Conservation (phyloP, 805 yeast genomes). For the Isabelozyma pseudorhagii region DNA sequence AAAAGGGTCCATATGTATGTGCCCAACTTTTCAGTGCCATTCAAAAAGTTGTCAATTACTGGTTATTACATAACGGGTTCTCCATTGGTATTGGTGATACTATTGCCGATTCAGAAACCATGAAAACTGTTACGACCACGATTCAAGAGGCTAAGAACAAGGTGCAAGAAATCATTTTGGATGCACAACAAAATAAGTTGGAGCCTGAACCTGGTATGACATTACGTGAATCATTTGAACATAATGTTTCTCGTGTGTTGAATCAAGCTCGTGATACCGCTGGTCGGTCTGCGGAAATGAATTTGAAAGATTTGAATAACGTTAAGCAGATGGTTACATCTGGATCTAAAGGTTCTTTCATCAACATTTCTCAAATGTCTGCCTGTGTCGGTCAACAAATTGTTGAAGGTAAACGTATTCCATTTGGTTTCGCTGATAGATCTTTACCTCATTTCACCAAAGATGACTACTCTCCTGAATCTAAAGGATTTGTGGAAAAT, state of each 20-base stretch:
- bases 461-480: conserved; percentile 98
- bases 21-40: conserved; percentile 87
- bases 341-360: conserved; percentile 98
- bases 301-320: conserved; percentile 88
- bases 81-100: conserved; percentile 99
- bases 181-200: conserved; percentile 84
- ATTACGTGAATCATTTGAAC: conserved; percentile 95
- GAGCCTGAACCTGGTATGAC: conserved; percentile 99
- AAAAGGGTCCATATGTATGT: conserved; percentile 89
- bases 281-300: conserved; percentile 97
- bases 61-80: conserved; percentile 96
- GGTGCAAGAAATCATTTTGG: conserved; percentile 89
- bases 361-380: conserved; percentile 98
- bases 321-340: conserved; percentile 99
- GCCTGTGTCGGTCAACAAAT: conserved; percentile 99
- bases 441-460: conserved; percentile 96
- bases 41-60: conserved; percentile 92
- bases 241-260: conserved; percentile 88
- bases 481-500: conserved; percentile 96
- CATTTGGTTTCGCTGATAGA: conserved; percentile 95
- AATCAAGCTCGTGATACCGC: conserved; percentile 99
- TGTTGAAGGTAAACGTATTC: conserved; percentile 99
- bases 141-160: conserved; percentile 89
- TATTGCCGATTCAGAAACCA: conserved; percentile 95
- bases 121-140: conserved; percentile 89